Base-by-base conservation (phyloP, 257 asterid genomes). In the Euphrasia confusa region DNA sequence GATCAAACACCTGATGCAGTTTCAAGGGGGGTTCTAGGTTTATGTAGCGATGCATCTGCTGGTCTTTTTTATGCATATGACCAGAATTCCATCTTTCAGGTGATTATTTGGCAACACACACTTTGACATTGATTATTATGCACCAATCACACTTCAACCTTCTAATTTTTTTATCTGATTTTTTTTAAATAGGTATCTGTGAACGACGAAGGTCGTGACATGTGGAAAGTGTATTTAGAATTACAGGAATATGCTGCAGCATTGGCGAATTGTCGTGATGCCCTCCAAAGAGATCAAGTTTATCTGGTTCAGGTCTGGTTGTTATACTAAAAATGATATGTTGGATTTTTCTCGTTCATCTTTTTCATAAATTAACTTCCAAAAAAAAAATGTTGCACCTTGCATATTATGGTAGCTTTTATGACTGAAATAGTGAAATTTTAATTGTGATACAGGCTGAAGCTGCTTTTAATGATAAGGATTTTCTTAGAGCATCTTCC, bases 161-260 rank as follows among this genome's bases (percentile, higher is more conserved):
- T 62, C 48, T 69, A 48, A 60, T n/a, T 13, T 45, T 58, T 57
- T 69, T 56, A 66, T 61, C 61, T 60, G 64, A 50, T 39, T 55
- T 54, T 69, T 70, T 56, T 66, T 54, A 69, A 71, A 27, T 78
- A 92, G 99, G 95, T 92, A 35, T 92, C 99, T 2, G 91, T 89
- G 75, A 89, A 72, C 83, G 99, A 92, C 63, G 99, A 92, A 78
- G 96, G 95, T 58, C 85, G 90, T 54, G 96, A 92, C 76, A 86
- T 92, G 99, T 92, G 99, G 99, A 92, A 89, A 76, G 97, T 92
- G 71, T 89, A 92, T 79, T 76, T 92, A 68, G 97, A 89, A 75
- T 74, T 92, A 35, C 40, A 35, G 77, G 85, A 81, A 81, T 92
- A 89, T 81, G 83, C 94, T 79, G 95, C 81, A 28, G 95, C 98